A percentile compares a stretch with the other conserved stretches of the same genome.
phyloP scores from a whole-genome alignment of 2,329 filamentous ascomycete genomes.

The Fusarium euwallaceae region DNA sequence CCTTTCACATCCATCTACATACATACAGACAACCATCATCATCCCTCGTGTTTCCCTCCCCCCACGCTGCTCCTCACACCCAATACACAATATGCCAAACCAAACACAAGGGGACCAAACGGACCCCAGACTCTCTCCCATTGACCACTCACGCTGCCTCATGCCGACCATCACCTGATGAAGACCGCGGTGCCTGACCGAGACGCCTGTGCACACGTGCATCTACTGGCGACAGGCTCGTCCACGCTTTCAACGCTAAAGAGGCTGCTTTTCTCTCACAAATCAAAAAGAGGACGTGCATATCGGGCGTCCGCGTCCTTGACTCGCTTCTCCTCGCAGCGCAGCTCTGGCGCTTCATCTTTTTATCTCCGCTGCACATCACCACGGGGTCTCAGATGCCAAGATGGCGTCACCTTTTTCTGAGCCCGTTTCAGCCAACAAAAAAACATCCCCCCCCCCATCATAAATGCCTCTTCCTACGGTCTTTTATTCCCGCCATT shows the following conservation, averaged over 20 bases:
- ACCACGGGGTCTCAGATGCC: neutral
- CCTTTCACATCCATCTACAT: neutral
- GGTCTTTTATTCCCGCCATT: neutral
- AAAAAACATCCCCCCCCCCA: neutral
- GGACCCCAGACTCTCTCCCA: neutral
- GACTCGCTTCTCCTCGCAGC: neutral
- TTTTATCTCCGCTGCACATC: neutral
- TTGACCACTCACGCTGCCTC: conserved; percentile 15
- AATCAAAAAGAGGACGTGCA: neutral
- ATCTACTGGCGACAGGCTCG: conserved; percentile 34
- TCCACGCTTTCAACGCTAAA: neutral
- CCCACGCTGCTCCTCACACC: neutral
- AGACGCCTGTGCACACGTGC: conserved; percentile 25
- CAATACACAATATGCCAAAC: neutral
- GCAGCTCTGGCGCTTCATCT: neutral
- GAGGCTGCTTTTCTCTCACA: neutral
- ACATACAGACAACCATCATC: neutral
- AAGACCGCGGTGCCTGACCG: conserved; percentile 10
- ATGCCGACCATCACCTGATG: conserved; percentile 7
- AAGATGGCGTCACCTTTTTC: conserved; percentile 8
- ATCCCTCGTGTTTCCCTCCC: neutral
- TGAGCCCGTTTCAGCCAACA: neutral
- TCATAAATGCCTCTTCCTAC: neutral
- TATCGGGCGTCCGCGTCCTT: neutral
- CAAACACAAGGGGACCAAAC: neutral